Evolutionary conservation across 2,329 filamentous ascomycete species (phyloP), one percentile per base, ranked within the genome.

Genomic region (Aureobasidium sp.): DNA sequence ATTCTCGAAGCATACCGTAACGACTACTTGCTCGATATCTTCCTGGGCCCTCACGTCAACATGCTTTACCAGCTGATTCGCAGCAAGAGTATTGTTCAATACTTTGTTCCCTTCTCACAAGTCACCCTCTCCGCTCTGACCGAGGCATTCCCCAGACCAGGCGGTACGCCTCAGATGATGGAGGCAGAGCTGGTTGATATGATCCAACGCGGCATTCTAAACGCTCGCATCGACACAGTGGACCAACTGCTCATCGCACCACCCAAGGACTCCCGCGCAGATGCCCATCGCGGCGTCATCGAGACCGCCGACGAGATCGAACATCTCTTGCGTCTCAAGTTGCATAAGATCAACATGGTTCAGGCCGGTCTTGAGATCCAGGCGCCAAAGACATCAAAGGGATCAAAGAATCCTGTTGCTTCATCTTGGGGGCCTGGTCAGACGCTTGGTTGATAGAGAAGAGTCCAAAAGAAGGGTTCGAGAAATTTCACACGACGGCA

Each of bases 61-160:
- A 76, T 78, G 1, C 79, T 99, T 25, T 94, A 92, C 76, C 78
- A 82, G 11, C 78, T 80, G 51, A 91, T 99, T 67, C 85, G 94
- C 62, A 89, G 83, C 69, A 97, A 97, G 77, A 93, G 92, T 69
- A 97, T 99, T 63, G 84, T 92, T 29, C 90, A 96, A 70, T 97
- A 97, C 75, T 88, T 96, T 68, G 82, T 90, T 29, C 92, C 94
- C 0, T 99, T 96, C 74, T 95, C 88, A 45, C 87, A 87, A 66
- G 91, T 97, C 64, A 92, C 89, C 0, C 79, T 97, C 5, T 82
- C 87, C 25, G 91, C 85, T 64, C 84, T 99, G 79, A 85, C 89
- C 9, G 79, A 82, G 39, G 87, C 90, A 2, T 97, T 99, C 73
- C 85, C 85, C 0, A 77, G 80, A 2, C 77, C 83, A 0, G 82